Evolutionary conservation across 2,329 filamentous ascomycete genomes (phyloP).

Genomic region (Sporothrix curviconia): DNA sequence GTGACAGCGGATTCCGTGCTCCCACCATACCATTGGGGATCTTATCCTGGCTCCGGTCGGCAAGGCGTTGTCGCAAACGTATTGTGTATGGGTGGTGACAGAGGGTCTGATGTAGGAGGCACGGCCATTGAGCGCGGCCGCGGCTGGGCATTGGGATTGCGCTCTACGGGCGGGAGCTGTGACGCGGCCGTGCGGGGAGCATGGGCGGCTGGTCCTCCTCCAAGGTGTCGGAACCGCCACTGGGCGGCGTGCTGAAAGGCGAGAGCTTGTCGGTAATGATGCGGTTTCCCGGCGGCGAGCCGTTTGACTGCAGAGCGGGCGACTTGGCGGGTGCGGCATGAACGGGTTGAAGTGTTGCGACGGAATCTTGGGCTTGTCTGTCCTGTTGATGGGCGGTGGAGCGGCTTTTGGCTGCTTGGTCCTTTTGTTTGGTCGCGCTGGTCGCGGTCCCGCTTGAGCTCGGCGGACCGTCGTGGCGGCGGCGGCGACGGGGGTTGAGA

Average conservation of each 20-base stretch:
- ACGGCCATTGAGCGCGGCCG: constrained; percentile 3
- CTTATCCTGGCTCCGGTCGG: constrained; percentile 38
- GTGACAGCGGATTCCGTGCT: constrained; percentile 17
- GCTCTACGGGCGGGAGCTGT: constrained; percentile 21
- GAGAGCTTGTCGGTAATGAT: constrained; percentile 46
- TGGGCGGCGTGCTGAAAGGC: constrained; percentile 81
- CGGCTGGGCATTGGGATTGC: constrained; percentile 14
- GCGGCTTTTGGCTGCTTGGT: constrained; percentile 29
- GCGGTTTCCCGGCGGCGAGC: constrained; percentile 1
- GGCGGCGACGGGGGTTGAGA: constrained; percentile 56
- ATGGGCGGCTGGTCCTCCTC: constrained; percentile 46
- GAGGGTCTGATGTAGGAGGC: constrained; percentile 39
- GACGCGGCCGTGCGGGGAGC: constrained; percentile 46
- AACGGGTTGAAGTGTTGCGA: constrained; percentile 17
- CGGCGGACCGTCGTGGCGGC: constrained; percentile 56
- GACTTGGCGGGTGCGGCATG: background rate
- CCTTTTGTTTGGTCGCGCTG: constrained; percentile 11
- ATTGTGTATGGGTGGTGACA: constrained; percentile 47
- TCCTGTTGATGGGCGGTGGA: constrained; percentile 73
- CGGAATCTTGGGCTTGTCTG: constrained; percentile 54
- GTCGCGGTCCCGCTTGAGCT: constrained; percentile 47
- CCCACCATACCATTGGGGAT: constrained; percentile 35
- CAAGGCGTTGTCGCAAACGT: constrained; percentile 38
- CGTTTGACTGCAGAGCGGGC: background rate
- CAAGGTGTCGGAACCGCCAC: constrained; percentile 58